Conservation (phyloP, 148 eudicot species). For the Rheum nobile region DNA sequence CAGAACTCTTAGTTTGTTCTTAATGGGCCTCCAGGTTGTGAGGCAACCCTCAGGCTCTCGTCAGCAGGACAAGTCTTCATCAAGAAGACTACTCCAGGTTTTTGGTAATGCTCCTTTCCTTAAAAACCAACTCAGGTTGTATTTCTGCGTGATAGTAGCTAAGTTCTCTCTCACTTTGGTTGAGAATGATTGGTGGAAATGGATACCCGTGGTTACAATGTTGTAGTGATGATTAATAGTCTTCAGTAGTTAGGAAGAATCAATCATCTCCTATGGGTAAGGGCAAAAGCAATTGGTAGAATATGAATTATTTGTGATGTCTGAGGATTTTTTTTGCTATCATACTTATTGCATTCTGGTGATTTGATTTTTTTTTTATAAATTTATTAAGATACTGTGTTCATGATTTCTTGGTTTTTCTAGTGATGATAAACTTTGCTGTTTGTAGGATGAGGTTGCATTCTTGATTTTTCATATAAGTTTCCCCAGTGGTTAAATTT, state of each 20-base stretch:
- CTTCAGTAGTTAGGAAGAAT: not conserved
- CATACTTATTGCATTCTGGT: not conserved
- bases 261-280: not conserved
- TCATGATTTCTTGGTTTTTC: not conserved
- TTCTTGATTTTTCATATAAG: not conserved
- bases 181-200: not conserved
- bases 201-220: not conserved
- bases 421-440: not conserved
- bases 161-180: not conserved
- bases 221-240: not conserved
- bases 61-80: slow-evolving; percentile 48
- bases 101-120: slow-evolving; percentile 36
- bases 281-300: not conserved
- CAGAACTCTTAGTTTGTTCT: not conserved
- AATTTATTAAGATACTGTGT: not conserved
- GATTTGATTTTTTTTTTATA: not conserved
- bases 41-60: slow-evolving; percentile 45
- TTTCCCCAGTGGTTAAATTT: not conserved
- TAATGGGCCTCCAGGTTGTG: not conserved
- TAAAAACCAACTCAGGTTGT: not conserved
- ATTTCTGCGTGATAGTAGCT: not conserved
- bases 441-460: not conserved
- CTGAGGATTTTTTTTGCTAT: not conserved
- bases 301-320: not conserved
- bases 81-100: slow-evolving; percentile 76